phyloP scores from a whole-genome alignment of 352 stramenopile species.

The Elongisporangium senticosum region DNA sequence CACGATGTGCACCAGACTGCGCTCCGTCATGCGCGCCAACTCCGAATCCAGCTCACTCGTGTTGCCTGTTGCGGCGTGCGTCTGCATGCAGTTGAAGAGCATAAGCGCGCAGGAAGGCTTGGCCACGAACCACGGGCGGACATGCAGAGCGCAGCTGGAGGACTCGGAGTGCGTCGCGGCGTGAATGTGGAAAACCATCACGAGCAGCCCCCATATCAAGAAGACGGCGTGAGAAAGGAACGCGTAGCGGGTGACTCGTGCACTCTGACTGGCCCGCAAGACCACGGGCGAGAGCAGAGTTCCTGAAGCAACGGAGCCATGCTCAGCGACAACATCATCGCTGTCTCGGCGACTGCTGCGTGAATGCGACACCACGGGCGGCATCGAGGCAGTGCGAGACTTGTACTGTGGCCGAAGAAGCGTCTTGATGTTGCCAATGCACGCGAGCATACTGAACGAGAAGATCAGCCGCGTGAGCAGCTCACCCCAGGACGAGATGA shows the following conservation, averaged over 20 bases:
- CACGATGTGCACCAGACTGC: conserved; percentile 10
- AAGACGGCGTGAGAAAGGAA: conserved; percentile 12
- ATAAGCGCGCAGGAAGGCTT: conserved; percentile 34
- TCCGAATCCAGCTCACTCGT: conserved; percentile 4
- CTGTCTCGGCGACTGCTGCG: background rate
- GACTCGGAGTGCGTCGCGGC: conserved; percentile 6
- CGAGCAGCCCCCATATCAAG: conserved; percentile 18
- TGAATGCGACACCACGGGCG: background rate
- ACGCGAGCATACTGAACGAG: conserved; percentile 16
- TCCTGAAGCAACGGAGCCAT: background rate
- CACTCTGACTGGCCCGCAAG: background rate
- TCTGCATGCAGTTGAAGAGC: conserved; percentile 20
- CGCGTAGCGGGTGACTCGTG: background rate
- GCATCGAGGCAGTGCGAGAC: background rate
- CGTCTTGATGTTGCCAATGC: conserved; percentile 23
- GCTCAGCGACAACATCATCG: background rate
- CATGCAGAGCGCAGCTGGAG: conserved; percentile 22
- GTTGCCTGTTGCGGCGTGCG: background rate
- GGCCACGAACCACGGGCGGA: conserved; percentile 25
- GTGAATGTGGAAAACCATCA: conserved; percentile 24
- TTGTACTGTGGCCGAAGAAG: conserved; percentile 3
- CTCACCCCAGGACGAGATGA: conserved; percentile 26
- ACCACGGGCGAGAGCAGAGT: background rate
- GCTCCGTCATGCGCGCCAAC: conserved; percentile 10
- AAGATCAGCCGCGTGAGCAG: conserved; percentile 19